Percentiles rank a stretch among this genome's conserved stretches.
These are phyloP conservation scores for Trichoderma harzianum DNA, from an alignment of 2,329 filamentous ascomycete species.

Conservation along the genomic window DNA sequence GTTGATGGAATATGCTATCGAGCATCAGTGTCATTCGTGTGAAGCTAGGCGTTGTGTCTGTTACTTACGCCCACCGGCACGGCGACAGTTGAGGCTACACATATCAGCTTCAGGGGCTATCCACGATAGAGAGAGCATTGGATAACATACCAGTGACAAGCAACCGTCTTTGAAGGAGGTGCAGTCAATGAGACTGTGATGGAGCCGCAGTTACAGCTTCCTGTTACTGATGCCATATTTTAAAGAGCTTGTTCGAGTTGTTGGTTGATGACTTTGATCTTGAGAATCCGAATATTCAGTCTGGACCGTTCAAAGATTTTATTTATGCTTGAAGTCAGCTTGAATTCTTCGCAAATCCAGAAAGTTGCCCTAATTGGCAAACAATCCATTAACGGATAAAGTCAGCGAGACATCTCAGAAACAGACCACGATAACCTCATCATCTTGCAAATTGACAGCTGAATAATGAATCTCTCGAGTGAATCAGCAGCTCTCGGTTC, in stretches of 20 bases:
- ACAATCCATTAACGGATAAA: background rate
- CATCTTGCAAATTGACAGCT: background rate
- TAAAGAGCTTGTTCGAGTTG: background rate
- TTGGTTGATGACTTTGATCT: background rate
- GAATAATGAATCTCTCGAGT: background rate
- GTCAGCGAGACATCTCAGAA: background rate
- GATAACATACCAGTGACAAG: background rate
- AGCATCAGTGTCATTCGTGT: background rate
- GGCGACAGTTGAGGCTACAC: background rate
- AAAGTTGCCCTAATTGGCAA: background rate
- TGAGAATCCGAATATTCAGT: background rate
- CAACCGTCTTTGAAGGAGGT: background rate
- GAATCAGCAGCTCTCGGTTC: background rate
- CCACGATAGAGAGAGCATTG: fast-evolving
- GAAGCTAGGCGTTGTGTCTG: background rate
- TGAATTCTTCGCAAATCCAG: background rate
- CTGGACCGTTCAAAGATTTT: background rate
- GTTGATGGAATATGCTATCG: background rate
- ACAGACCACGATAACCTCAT: background rate
- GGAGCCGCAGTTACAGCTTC: background rate
- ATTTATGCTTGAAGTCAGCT: background rate
- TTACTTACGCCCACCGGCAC: background rate
- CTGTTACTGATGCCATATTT: background rate
- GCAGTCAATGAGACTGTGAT: background rate
- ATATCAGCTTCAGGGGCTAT: background rate